Conservation (phyloP, 306 rosid species). For the Trifolium subterraneum region DNA sequence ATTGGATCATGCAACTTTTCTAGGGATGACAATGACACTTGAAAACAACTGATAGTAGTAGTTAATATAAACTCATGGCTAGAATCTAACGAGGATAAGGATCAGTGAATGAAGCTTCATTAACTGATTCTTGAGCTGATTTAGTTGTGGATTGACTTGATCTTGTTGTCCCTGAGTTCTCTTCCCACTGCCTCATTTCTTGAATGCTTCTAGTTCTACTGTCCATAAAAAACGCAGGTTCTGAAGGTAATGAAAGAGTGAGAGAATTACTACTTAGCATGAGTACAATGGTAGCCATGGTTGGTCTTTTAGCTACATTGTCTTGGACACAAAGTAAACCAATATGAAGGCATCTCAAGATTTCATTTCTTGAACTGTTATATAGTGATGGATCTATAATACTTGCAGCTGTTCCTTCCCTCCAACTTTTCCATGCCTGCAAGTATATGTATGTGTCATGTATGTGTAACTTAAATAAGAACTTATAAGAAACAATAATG, state of each 20-base stretch:
- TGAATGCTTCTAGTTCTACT: not conserved
- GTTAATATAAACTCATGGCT: too few relatives aligned
- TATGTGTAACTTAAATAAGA: too few relatives aligned
- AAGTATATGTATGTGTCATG: not conserved
- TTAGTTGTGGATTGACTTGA: not conserved
- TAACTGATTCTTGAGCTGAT: not conserved
- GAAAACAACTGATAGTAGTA: too few relatives aligned
- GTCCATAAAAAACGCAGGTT: conserved; percentile 5
- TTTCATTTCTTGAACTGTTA: conserved; percentile 15
- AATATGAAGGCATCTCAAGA: conserved; percentile 17
- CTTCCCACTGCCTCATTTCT: not conserved
- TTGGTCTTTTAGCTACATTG: conserved; percentile 3
- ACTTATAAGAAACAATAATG: not conserved
- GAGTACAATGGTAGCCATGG: not conserved
- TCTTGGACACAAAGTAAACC: conserved; percentile 15
- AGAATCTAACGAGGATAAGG: conserved; percentile 41
- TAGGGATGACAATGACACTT: too few relatives aligned
- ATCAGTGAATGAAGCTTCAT: conserved; percentile 35
- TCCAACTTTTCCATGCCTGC: conserved; percentile 12
- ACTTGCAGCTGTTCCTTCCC: not conserved
- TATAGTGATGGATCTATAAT: not conserved
- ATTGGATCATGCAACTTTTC: too few relatives aligned
- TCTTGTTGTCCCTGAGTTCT: conserved; percentile 1
- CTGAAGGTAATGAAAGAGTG: not conserved
- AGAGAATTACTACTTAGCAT: conserved; percentile 1